phyloP scores from a whole-genome alignment of 306 rosid genomes.

The Fragaria iinumae region DNA sequence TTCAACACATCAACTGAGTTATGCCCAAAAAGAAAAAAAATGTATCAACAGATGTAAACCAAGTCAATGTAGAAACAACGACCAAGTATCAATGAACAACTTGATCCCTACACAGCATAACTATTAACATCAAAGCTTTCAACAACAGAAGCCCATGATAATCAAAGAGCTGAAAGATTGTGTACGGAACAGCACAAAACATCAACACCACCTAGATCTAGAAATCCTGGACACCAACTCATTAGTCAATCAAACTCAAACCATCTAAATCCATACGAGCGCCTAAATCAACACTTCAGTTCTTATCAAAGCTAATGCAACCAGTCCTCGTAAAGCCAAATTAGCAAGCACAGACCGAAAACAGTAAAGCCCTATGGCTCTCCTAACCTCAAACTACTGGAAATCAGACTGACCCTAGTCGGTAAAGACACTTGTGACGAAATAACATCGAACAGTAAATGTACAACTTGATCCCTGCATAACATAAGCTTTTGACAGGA shows the following conservation, averaged over 20 bases:
- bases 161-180: background rate
- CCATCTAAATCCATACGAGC: background rate
- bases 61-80: background rate
- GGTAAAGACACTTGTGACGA: background rate
- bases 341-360: background rate
- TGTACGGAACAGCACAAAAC: background rate
- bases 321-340: background rate
- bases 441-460: background rate
- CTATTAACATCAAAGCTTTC: background rate
- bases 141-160: background rate
- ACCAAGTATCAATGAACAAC: background rate
- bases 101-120: background rate
- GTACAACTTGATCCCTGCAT: background rate
- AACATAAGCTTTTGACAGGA: background rate
- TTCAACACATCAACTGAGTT: background rate
- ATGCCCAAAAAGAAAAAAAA: slow-evolving; percentile 74
- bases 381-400: background rate
- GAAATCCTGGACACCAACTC: background rate
- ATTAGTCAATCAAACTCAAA: background rate
- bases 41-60: slow-evolving; percentile 48
- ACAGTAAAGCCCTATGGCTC: background rate
- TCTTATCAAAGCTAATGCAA: background rate
- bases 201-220: background rate
- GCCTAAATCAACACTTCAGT: background rate
- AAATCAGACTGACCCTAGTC: background rate